Percentiles rank a stretch among this genome's conserved stretches.
Conservation (phyloP, 2,329 filamentous ascomycete species). For the Aspergillus carbonarius region DNA sequence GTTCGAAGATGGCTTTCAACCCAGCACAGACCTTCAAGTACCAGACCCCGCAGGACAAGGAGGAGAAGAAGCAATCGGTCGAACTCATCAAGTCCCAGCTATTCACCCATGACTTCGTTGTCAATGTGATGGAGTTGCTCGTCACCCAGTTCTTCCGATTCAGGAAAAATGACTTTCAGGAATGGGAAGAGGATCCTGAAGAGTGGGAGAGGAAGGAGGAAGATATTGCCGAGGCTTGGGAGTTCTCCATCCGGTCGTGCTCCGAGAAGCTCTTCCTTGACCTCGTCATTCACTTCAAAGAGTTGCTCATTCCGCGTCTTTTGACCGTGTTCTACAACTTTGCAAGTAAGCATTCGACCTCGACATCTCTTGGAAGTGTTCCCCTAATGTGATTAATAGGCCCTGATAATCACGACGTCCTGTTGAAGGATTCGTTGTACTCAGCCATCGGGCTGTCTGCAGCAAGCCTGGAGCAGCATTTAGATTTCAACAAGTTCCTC, state of each 20-base stretch:
- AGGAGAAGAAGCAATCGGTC: constrained; percentile 71
- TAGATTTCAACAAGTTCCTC: constrained; percentile 84
- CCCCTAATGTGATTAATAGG: constrained; percentile 35
- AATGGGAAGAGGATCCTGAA: constrained; percentile 93
- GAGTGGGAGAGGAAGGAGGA: constrained; percentile 94
- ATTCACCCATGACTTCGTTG: constrained; percentile 72
- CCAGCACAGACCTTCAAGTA: constrained; percentile 82
- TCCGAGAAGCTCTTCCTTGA: constrained; percentile 93
- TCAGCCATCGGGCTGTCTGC: constrained; percentile 87
- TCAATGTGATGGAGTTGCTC: constrained; percentile 78
- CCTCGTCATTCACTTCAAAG: constrained; percentile 83
- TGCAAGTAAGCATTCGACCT: constrained; percentile 53
- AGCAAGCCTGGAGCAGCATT: constrained; percentile 67
- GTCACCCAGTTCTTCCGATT: constrained; percentile 89
- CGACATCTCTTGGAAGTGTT: not conserved
- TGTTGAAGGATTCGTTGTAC: constrained; percentile 92
- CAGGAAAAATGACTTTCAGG: constrained; percentile 76
- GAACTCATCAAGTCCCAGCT: constrained; percentile 70
- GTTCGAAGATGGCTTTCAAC: constrained; percentile 80
- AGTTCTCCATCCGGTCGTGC: constrained; percentile 89
- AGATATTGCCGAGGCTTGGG: constrained; percentile 78
- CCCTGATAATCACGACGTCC: constrained; percentile 65
- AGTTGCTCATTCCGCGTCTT: constrained; percentile 74
- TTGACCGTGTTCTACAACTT: constrained; percentile 79
- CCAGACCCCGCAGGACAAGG: constrained; percentile 69